phyloP scores from a whole-genome alignment of 192 early-diverging fungal species.

The Podila clonocystis region DNA sequence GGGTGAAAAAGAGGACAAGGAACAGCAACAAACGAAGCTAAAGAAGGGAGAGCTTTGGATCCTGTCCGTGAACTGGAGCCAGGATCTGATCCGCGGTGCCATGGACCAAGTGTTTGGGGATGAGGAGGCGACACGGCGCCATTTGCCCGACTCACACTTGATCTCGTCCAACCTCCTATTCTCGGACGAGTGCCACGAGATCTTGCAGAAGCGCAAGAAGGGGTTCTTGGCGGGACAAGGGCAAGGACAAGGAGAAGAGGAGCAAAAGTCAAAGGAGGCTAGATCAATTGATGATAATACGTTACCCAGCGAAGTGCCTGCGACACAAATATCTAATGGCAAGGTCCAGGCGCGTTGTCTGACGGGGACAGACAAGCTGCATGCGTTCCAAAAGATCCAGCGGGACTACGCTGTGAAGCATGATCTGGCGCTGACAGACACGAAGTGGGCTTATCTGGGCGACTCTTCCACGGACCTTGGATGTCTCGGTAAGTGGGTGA shows the following conservation, averaged over 20 bases:
- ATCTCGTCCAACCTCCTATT: slow-evolving; percentile 48
- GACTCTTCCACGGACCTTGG: slow-evolving; percentile 46
- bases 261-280: background rate
- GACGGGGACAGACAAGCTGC: slow-evolving; percentile 47
- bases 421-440: slow-evolving; percentile 10
- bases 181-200: slow-evolving; percentile 25
- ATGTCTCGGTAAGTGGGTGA: slow-evolving; percentile 30
- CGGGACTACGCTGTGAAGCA: slow-evolving; percentile 25
- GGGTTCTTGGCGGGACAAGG: background rate
- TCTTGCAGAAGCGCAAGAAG: slow-evolving; percentile 6
- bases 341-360: slow-evolving; percentile 24
- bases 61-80: slow-evolving; percentile 45
- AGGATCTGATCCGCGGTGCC: slow-evolving; percentile 42
- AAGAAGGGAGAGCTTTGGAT: slow-evolving; percentile 36
- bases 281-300: background rate
- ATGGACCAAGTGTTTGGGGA: slow-evolving; percentile 50
- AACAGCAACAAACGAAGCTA: background rate
- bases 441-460: slow-evolving; percentile 46
- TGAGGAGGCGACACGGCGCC: slow-evolving; percentile 23
- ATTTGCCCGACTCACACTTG: slow-evolving; percentile 31
- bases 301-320: too few relatives aligned
- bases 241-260: background rate
- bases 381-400: slow-evolving; percentile 35
- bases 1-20: background rate
- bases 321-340: slow-evolving; percentile 22